phyloP scores from a whole-genome alignment of 192 early-diverging fungal genomes.

The Funneliformis mosseae region DNA sequence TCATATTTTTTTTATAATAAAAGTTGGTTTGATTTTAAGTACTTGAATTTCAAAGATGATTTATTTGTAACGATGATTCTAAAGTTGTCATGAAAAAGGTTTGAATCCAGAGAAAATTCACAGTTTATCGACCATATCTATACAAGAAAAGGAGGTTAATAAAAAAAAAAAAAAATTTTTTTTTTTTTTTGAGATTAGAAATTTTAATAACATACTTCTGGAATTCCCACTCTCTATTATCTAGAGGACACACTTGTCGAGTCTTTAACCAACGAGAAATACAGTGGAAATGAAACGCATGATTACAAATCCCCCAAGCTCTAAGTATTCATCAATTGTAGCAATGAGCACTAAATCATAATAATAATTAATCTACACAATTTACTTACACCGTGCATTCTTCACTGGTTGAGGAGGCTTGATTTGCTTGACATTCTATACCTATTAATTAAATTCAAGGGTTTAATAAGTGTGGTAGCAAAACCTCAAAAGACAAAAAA shows the following conservation, averaged over 20 bases:
- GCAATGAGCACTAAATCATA: background rate
- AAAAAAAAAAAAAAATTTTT: slow-evolving; percentile 50
- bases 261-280: slow-evolving; percentile 98
- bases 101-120: no score
- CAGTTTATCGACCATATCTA: slow-evolving; percentile 14
- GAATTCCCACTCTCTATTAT: slow-evolving; percentile 98
- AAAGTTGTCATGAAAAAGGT: no score
- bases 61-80: no score
- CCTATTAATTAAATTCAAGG: slow-evolving; percentile 46
- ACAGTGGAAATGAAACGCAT: slow-evolving; percentile 99
- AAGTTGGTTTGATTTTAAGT: no score
- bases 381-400: slow-evolving; percentile 89
- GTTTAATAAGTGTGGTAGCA: slow-evolving; percentile 4
- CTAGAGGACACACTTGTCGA: slow-evolving; percentile 94
- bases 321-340: background rate
- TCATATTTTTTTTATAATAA: no score
- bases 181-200: background rate
- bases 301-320: slow-evolving; percentile 54
- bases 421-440: slow-evolving; percentile 98
- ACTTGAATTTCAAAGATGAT: no score
- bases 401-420: slow-evolving; percentile 87
- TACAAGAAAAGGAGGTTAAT: background rate
- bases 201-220: slow-evolving; percentile 72
- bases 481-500: background rate
- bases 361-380: background rate